Evolutionary conservation across 1,284 basidiomycete species (phyloP).

Genomic region (Ceratobasidium sp.): DNA sequence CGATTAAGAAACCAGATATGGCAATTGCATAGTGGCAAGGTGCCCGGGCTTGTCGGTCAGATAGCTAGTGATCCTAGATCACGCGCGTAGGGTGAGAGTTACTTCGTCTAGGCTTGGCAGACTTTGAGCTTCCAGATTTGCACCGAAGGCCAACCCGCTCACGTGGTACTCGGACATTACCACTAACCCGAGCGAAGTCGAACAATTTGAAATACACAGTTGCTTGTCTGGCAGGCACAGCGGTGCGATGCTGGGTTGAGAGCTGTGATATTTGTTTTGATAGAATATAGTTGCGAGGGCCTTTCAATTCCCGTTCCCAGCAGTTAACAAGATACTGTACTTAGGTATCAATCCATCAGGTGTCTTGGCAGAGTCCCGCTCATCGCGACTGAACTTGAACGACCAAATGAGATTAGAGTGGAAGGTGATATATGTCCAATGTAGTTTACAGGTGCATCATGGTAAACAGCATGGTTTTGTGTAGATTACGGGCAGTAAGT

Average conservation of each 20-base stretch:
- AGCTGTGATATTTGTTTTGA: background rate
- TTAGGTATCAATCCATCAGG: no score
- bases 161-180: background rate
- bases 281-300: no score
- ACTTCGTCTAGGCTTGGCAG: no score
- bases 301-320: no score
- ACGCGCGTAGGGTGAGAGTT: background rate
- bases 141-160: no score
- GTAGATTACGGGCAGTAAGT: constrained; percentile 46
- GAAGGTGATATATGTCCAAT: background rate
- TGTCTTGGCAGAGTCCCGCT: background rate
- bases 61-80: constrained; percentile 1
- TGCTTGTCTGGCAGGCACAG: no score
- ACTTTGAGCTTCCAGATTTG: no score
- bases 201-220: background rate
- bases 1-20: no score
- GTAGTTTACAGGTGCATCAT: constrained; percentile 14
- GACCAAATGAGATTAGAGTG: background rate
- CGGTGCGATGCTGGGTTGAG: no score
- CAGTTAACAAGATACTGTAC: no score
- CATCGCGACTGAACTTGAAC: background rate
- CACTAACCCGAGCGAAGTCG: background rate
- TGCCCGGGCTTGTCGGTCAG: constrained; percentile 1
- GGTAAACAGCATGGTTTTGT: background rate
- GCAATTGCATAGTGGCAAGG: background rate